Base-by-base conservation (phyloP, 2,329 filamentous ascomycete species). In the Elsinoe perseae region DNA sequence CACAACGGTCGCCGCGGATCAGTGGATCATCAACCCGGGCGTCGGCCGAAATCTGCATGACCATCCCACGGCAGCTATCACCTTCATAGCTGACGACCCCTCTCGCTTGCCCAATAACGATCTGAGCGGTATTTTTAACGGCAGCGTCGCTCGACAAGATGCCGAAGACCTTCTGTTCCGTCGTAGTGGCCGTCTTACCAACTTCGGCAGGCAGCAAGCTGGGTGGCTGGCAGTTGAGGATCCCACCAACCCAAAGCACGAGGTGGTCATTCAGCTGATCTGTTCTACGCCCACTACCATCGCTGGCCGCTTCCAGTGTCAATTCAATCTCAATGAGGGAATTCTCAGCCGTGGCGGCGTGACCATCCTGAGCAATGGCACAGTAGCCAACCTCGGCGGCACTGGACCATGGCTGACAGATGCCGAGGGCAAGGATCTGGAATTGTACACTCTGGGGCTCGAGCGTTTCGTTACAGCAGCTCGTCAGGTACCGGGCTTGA, bases 261-360 rank as follows among this genome's bases (percentile, higher is more conserved):
- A 52, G 28, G 25, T 52, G 7, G 28, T 52, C 18, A 23, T 52
- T 12, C 48, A 52, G 18, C 28, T 52, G 12, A 52, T 52, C 28
- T 52, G 48, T 20, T 52, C 48, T 2, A 52, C 48, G 14, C 48
- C 48, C 4, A 52, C 48, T 8, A 52, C 48, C 18, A 52, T 38
- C 18, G 48, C 48, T 8, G 48, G 48, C n/a, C 28, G 28, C 30
- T 52, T 38, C 18, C 28, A 52, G 5, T 38, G 48, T 34, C 48
- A 52, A 21, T 52, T 52, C 30, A 52, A 52, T 18, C 27, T 52
- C n/a, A 52, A 52, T 18, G 48, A 52, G 28, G 48, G 48, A 4
- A 23, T 21, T 10, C 48, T 52, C 27, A 52, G 28, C 20, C 48
- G 48, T 12, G 48, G 48, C 16, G 48, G 48, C n/a, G 23, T 52